Evolutionary conservation across 768 basidiomycete genomes (phyloP).

Genomic region (Rhodotorula graminis): DNA sequence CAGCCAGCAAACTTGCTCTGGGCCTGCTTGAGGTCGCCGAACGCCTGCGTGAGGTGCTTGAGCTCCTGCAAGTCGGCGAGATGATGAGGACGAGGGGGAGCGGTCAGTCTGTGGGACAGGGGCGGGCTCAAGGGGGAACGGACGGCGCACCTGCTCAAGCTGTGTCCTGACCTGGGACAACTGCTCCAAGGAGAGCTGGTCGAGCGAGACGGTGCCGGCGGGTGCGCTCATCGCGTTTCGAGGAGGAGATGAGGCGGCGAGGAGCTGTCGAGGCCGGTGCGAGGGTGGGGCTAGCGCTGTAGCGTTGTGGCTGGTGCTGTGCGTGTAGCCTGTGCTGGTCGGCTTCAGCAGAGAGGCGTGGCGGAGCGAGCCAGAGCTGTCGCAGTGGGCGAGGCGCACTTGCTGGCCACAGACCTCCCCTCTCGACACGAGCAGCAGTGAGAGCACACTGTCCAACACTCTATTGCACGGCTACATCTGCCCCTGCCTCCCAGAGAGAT

Average conservation of each 20-base stretch:
- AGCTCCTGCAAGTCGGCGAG: conserved; percentile 63
- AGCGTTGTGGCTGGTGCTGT: too few relatives aligned
- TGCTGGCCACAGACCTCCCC: too few relatives aligned
- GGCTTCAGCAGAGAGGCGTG: too few relatives aligned
- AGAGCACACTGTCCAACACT: too few relatives aligned
- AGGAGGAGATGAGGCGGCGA: not conserved
- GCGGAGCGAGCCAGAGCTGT: too few relatives aligned
- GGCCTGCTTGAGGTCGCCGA: conserved; percentile 84
- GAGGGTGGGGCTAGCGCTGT: not conserved
- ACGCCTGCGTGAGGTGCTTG: conserved; percentile 82
- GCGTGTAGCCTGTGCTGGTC: too few relatives aligned
- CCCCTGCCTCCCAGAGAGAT: conserved; percentile 12
- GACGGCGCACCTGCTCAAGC: conserved; percentile 73
- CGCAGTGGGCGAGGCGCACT: too few relatives aligned
- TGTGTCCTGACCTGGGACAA: conserved; percentile 84
- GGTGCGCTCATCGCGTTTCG: not conserved
- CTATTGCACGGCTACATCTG: not conserved
- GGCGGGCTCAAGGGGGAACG: not conserved
- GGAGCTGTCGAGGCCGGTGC: too few relatives aligned
- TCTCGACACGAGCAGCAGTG: too few relatives aligned
- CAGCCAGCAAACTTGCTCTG: conserved; percentile 85
- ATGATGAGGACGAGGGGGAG: not conserved
- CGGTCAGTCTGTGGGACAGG: not conserved
- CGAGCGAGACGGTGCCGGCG: not conserved
- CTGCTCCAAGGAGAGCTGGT: conserved; percentile 72